Evolutionary conservation across 2,329 filamentous ascomycete species (phyloP).

Genomic region (Alternaria longipes): DNA sequence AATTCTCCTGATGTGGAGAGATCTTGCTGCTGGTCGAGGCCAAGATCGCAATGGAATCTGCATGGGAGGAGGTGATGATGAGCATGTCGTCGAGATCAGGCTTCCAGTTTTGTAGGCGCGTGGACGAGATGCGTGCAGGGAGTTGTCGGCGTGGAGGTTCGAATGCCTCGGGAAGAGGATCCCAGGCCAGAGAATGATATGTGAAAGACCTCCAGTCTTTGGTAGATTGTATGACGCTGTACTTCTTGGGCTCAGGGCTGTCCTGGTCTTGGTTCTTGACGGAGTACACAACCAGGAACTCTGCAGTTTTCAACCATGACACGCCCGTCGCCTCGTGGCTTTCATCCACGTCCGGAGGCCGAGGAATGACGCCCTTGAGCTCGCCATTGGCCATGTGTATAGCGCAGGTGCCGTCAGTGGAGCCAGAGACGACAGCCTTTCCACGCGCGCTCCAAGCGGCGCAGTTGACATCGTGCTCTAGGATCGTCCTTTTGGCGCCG

Average conservation of each 20-base stretch:
- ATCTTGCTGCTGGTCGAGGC: conserved; percentile 76
- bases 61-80: conserved; percentile 82
- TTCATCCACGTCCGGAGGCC: conserved; percentile 71
- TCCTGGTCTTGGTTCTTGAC: conserved; percentile 55
- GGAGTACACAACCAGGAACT: conserved; percentile 79
- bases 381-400: conserved; percentile 87
- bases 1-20: conserved; percentile 67
- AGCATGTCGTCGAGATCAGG: conserved; percentile 83
- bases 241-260: conserved; percentile 70
- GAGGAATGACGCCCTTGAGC: conserved; percentile 79
- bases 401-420: conserved; percentile 78
- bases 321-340: conserved; percentile 77
- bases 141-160: conserved; percentile 65
- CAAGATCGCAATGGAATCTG: conserved; percentile 80
- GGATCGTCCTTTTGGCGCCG: conserved; percentile 62
- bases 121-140: conserved; percentile 79
- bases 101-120: conserved; percentile 80
- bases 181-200: conserved; percentile 76
- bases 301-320: conserved; percentile 86
- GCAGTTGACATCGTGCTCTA: conserved; percentile 81
- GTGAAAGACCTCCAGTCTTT: conserved; percentile 67
- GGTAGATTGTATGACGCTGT: conserved; percentile 75
- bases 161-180: conserved; percentile 34
- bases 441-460: conserved; percentile 92
- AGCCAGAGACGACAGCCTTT: conserved; percentile 89